Evolutionary conservation across 1,284 basidiomycete genomes (phyloP), one percentile per base, ranked within the genome.

Genomic region (Gymnopus androsaceus): DNA sequence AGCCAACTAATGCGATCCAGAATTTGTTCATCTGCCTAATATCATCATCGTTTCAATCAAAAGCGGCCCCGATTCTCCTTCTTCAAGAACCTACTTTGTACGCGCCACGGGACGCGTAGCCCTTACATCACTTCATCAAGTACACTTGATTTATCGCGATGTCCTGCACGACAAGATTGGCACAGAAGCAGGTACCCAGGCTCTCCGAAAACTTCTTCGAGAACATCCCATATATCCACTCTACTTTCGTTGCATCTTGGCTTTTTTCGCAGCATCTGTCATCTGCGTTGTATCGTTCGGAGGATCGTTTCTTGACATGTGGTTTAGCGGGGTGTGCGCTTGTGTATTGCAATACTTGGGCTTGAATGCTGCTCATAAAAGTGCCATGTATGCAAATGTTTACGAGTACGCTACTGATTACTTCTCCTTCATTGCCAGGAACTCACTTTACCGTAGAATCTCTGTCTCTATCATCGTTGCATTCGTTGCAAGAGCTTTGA

Each of bases 301-400:
- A 12, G 92, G 93, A 1, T 90, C 88, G 44, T 75, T 92, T 53
- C 67, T 90, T 48, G 93, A 95, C 63, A 90, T 92, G 79, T 84
- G 88, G 75, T 81, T 94, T 51, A 85, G 88, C 58, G 92, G 90
- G 2, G 68, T 77, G 2, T 87, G 87, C 59, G 90, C 90, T 4
- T 81, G 81, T 51, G 66, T 85, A 45, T 72, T 94, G 48, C 86
- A 90, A 62, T 92, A 87, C 67, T 76, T 94, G 42, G 90, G 91
- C 28, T 73, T 93, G 48, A 85, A 83, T 63, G 83, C 87, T 4
- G 90, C 91, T 6, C 80, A 84, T 56, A 91, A 89, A 69, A 92
- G 87, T 63, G 78, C 88, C 1, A 85, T 92, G 72, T 94, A 93
- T 69, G 90, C 90, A 5, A 94, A 92, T 64, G 89, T 95, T 55